phyloP scores from a whole-genome alignment of 2,329 filamentous ascomycete species.

The Aspergillus luchuensis region DNA sequence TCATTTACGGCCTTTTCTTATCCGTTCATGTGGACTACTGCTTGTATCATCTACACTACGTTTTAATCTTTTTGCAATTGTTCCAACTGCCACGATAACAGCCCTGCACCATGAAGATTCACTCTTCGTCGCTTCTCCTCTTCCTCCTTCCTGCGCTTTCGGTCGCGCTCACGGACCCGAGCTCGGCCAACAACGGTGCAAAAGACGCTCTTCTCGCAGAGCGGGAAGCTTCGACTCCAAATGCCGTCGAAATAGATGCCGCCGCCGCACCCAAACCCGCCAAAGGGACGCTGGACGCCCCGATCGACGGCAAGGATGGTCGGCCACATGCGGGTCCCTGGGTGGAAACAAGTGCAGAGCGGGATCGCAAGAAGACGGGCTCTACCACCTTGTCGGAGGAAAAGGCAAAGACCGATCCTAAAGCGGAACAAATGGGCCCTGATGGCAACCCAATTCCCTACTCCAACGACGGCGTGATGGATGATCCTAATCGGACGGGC shows the following conservation, averaged over 20 bases:
- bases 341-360: slow-evolving; percentile 52
- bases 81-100: background rate
- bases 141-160: slow-evolving; percentile 40
- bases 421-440: slow-evolving; percentile 43
- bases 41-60: background rate
- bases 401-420: slow-evolving; percentile 25
- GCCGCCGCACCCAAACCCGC: slow-evolving; percentile 25
- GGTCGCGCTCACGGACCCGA: slow-evolving; percentile 25
- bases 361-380: slow-evolving; percentile 47
- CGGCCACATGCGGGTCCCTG: slow-evolving; percentile 88
- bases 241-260: slow-evolving; percentile 22
- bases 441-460: slow-evolving; percentile 50
- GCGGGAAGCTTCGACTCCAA: slow-evolving; percentile 14
- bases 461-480: slow-evolving; percentile 81
- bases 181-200: slow-evolving; percentile 16
- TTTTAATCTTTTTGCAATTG: background rate
- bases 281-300: slow-evolving; percentile 73
- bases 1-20: background rate
- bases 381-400: slow-evolving; percentile 41
- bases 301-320: slow-evolving; percentile 89
- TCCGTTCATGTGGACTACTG: slow-evolving; percentile 8
- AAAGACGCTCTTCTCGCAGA: slow-evolving; percentile 16
- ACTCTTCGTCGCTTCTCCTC: slow-evolving; percentile 35
- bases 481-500: slow-evolving; percentile 73
- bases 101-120: slow-evolving; percentile 3